These are phyloP conservation scores for Coemansia sp. DNA, from an alignment of 192 early-diverging fungal species.

Conservation along the genomic window DNA sequence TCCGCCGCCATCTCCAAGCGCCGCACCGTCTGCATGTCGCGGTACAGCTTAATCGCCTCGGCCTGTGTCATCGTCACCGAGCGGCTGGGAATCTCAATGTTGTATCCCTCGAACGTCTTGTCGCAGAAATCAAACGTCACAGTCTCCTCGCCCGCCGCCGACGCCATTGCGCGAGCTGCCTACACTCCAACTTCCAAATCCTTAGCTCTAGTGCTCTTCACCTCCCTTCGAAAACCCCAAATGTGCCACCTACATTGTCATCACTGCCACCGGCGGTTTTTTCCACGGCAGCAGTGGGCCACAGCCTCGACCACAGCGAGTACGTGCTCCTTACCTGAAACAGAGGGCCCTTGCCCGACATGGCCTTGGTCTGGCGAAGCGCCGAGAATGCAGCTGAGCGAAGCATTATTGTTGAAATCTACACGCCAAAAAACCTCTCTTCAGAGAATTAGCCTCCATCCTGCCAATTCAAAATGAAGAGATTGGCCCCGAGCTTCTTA, in stretches of 20 bases:
- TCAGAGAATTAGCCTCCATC: too few species aligned
- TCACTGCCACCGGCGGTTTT: background rate
- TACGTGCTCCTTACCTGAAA: constrained; percentile 32
- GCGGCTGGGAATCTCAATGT: constrained; percentile 69
- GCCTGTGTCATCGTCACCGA: constrained; percentile 64
- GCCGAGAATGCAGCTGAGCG: constrained; percentile 33
- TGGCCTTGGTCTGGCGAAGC: constrained; percentile 27
- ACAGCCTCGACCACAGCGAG: constrained; percentile 28
- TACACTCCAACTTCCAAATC: constrained; percentile 1
- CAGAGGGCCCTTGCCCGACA: constrained; percentile 21
- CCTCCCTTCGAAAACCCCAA: background rate
- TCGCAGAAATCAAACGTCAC: constrained; percentile 73
- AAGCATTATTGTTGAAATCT: constrained; percentile 25
- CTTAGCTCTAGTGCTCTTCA: background rate
- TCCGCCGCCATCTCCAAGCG: constrained; percentile 93
- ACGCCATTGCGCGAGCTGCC: constrained; percentile 42
- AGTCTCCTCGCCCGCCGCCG: constrained; percentile 19
- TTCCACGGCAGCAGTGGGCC: background rate
- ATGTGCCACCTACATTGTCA: background rate
- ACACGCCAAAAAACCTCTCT: background rate
- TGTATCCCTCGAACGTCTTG: constrained; percentile 77
- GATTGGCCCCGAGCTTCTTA: background rate
- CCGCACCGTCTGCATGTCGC: constrained; percentile 83
- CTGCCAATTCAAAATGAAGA: background rate
- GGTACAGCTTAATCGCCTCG: constrained; percentile 81